Evolutionary conservation across 768 basidiomycete genomes (phyloP).

Genomic region (Collybia mongolica): DNA sequence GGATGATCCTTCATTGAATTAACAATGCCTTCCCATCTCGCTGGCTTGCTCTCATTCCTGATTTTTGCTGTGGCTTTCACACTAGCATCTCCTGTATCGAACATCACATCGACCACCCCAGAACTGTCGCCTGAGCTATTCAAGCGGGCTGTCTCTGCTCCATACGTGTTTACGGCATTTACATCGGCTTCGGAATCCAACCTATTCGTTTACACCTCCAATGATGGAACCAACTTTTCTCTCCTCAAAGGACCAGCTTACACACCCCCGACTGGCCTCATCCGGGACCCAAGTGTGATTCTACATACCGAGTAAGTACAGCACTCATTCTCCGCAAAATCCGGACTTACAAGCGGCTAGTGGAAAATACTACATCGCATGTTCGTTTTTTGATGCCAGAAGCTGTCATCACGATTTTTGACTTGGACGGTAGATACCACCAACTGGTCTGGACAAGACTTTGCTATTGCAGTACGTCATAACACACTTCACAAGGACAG

Average conservation of each 20-base stretch:
- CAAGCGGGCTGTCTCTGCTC: conserved; percentile 26
- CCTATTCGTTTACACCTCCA: conserved; percentile 31
- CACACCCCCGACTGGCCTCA: conserved; percentile 32
- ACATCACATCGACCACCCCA: conserved; percentile 22
- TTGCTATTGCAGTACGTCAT: conserved; percentile 30
- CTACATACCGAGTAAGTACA: conserved; percentile 29
- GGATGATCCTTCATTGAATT: too few relatives aligned
- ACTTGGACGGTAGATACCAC: conserved; percentile 25
- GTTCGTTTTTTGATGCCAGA: conserved; percentile 11
- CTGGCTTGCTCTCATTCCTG: not conserved
- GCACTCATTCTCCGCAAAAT: not conserved
- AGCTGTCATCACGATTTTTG: not conserved
- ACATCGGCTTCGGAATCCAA: conserved; percentile 32
- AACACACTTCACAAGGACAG: not conserved
- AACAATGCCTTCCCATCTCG: not conserved
- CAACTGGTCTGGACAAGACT: conserved; percentile 31
- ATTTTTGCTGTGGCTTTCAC: not conserved
- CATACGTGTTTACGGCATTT: conserved; percentile 33
- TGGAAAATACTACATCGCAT: conserved; percentile 33
- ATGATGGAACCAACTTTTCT: conserved; percentile 27
- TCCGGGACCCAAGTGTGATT: conserved; percentile 33
- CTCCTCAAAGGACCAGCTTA: conserved; percentile 32
- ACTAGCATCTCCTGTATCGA: conserved; percentile 6
- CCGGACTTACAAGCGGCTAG: conserved; percentile 10
- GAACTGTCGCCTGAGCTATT: conserved; percentile 24